These are phyloP conservation scores for Pyrus bretschneideri DNA, from an alignment of 306 rosid genomes.

Conservation along the genomic window DNA sequence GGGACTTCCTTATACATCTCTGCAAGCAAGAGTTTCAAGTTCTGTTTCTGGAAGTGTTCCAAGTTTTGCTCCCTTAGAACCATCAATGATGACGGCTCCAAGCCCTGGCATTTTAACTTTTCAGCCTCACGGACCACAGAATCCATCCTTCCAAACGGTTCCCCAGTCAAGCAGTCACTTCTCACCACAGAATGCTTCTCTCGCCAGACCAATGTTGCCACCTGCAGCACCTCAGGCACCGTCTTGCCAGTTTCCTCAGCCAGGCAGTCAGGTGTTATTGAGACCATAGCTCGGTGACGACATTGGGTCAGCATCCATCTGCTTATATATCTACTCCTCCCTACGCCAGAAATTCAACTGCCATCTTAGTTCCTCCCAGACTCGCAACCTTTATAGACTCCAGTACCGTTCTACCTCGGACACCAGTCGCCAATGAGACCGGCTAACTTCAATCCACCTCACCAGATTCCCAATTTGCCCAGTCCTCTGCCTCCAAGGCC, in stretches of 20 bases:
- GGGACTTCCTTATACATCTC: conserved; percentile 35
- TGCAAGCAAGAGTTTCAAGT: conserved; percentile 48
- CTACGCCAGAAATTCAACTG: conserved; percentile 35
- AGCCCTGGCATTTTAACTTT: conserved; percentile 63
- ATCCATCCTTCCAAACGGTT: conserved; percentile 41
- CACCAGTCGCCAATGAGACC: conserved; percentile 36
- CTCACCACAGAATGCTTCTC: conserved; percentile 28
- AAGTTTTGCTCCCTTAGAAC: conserved; percentile 29
- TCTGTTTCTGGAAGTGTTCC: conserved; percentile 34
- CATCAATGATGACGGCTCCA: conserved; percentile 31
- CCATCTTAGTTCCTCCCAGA: too few relatives aligned
- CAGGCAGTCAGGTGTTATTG: conserved; percentile 41
- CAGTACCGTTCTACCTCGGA: background rate
- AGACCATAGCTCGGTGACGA: conserved; percentile 41
- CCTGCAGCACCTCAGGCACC: conserved; percentile 36
- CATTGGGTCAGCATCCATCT: conserved; percentile 38
- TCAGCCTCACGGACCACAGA: conserved; percentile 44
- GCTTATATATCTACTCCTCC: conserved; percentile 27
- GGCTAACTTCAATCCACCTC: conserved; percentile 48
- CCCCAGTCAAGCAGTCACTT: conserved; percentile 37
- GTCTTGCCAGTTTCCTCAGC: conserved; percentile 43
- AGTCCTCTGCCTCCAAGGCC: conserved; percentile 35
- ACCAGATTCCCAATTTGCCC: conserved; percentile 33
- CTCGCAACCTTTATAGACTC: too few relatives aligned
- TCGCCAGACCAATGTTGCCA: conserved; percentile 17